Evolutionary conservation across 768 basidiomycete species (phyloP), one percentile per base, ranked within the genome.

Genomic region (Clitopilus passeckerianus): DNA sequence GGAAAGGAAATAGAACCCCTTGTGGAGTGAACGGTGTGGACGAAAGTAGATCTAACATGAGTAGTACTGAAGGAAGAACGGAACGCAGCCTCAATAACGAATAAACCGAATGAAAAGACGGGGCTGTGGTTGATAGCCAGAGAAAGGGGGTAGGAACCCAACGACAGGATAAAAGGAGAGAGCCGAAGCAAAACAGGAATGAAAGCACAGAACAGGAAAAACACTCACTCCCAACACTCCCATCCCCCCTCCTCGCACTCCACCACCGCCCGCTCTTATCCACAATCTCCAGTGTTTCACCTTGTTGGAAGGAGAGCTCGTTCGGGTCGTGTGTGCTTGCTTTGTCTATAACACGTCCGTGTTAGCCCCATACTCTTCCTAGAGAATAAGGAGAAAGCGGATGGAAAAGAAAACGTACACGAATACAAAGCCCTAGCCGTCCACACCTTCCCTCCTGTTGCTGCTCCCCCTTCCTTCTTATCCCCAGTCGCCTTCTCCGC

Each of bases 191-290:
- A 54, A 54, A 34, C 56, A 56, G 50, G 1, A n/a, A 41, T 2
- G 12, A 9, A 12, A 41, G 10, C 37, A 20, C 22, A 12, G n/a
- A 14, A 77, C 78, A 56, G 58, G 56, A 43, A 54, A 20, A 63
- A 2, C 0, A 86, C 89, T 70, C 66, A 90, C 89, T 88, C 64
- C 89, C 89, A 59, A 77, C 65, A 5, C 68, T 67, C 56, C 89
- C 91, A 67, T 91, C 86, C 2, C 71, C 37, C 68, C 83, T 90
- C 65, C 77, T 83, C 16, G 86, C 89, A 66, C 88, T 87, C 91
- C 91, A 94, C 92, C 92, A 93, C 68, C 91, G 90, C n/a, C 89
- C 89, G 6, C 68, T 62, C 57, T 86, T 86, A 69, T 96, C 93
- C 46, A 89, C 67, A 50, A 98, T 85, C 56, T 91, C 86, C 58